A percentile compares a stretch with the other conserved stretches of the same genome.
Evolutionary conservation across 148 eudicot genomes (phyloP).

Genomic region (Polygonum aviculare): DNA sequence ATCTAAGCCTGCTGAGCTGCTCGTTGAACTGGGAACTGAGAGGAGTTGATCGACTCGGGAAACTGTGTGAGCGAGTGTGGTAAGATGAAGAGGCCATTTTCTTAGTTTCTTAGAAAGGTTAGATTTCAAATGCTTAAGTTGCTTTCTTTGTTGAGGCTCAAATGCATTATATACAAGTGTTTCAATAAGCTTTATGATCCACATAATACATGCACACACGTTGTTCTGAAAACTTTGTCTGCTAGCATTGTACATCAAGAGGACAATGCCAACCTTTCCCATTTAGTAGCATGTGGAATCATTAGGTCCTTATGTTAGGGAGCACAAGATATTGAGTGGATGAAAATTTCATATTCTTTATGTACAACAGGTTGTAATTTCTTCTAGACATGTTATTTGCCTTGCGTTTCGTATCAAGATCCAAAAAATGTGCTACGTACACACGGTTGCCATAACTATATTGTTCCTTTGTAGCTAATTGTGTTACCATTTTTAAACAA

Average conservation of each 20-base stretch:
- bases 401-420: not conserved
- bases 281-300: not conserved
- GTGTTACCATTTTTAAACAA: not conserved
- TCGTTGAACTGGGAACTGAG: constrained; percentile 11
- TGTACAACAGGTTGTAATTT: not conserved
- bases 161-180: too few relatives aligned
- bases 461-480: not conserved
- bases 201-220: not conserved
- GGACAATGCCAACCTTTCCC: constrained; percentile 4
- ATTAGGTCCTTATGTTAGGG: not conserved
- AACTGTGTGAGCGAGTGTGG: not conserved
- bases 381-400: not conserved
- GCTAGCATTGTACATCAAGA: not conserved
- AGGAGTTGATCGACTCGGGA: not conserved
- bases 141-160: too few relatives aligned
- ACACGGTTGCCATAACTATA: not conserved
- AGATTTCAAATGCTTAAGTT: not conserved
- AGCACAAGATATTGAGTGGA: not conserved
- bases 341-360: too few relatives aligned
- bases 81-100: not conserved
- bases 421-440: not conserved
- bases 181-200: not conserved
- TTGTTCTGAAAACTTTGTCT: not conserved
- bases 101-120: not conserved
- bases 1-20: constrained; percentile 17